Evolutionary conservation across 768 basidiomycete species (phyloP).

Genomic region (Mycena metata): DNA sequence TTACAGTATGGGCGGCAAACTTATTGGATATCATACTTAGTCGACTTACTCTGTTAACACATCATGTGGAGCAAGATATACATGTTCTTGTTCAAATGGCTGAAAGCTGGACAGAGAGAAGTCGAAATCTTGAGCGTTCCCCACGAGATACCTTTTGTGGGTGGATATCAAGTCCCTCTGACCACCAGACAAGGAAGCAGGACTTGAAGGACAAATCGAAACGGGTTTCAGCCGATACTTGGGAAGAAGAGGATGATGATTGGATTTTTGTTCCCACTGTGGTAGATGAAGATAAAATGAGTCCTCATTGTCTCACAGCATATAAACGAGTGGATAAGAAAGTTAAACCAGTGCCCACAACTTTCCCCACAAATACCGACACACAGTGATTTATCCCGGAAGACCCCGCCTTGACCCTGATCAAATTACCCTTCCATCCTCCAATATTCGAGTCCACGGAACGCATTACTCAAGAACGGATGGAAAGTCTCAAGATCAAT

Average conservation of each 20-base stretch:
- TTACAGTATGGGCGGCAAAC: background rate
- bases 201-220: background rate
- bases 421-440: background rate
- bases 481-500: conserved; percentile 2
- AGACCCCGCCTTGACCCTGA: background rate
- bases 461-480: conserved; percentile 4
- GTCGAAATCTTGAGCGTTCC: too few species aligned
- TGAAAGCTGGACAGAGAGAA: too few species aligned
- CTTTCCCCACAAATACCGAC: background rate
- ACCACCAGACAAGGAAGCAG: background rate
- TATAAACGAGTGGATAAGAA: conserved; percentile 11
- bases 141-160: too few species aligned
- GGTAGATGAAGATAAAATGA: background rate
- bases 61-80: background rate
- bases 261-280: background rate
- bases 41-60: too few species aligned
- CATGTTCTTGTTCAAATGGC: background rate
- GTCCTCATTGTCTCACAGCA: background rate
- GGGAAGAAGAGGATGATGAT: conserved; percentile 1
- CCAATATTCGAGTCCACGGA: background rate
- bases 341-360: background rate
- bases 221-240: background rate
- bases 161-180: too few species aligned
- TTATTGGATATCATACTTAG: background rate
- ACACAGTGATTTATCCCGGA: background rate